A percentile compares a stretch with the other conserved stretches of the same genome.
Conservation (phyloP, 2,329 filamentous ascomycete species). For the Metarhizium sp. region DNA sequence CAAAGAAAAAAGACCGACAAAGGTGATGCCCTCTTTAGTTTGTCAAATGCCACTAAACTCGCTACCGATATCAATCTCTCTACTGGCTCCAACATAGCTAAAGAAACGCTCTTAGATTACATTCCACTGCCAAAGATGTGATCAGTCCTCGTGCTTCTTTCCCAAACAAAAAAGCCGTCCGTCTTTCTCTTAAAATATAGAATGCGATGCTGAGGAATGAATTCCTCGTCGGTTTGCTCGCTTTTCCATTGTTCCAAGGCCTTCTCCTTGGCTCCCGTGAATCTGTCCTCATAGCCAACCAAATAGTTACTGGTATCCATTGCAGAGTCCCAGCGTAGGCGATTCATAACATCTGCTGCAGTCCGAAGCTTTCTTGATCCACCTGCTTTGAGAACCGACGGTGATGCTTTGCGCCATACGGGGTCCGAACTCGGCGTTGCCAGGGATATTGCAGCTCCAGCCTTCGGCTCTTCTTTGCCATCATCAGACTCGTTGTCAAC, state of each 20-base stretch:
- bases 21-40: too few relatives aligned
- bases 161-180: slow-evolving; percentile 46
- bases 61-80: too few relatives aligned
- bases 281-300: slow-evolving; percentile 54
- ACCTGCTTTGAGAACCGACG: slow-evolving; percentile 14
- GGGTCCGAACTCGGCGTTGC: background rate
- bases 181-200: slow-evolving; percentile 48
- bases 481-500: slow-evolving; percentile 23
- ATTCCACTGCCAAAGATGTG: slow-evolving; percentile 44
- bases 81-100: too few relatives aligned
- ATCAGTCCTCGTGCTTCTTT: slow-evolving; percentile 42
- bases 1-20: too few relatives aligned
- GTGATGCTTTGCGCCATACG: background rate
- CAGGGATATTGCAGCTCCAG: background rate
- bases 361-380: slow-evolving; percentile 39
- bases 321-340: slow-evolving; percentile 49
- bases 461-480: slow-evolving; percentile 11
- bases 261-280: slow-evolving; percentile 44
- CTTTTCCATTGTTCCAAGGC: slow-evolving; percentile 47
- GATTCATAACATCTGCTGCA: slow-evolving; percentile 48
- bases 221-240: slow-evolving; percentile 56
- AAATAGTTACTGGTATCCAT: slow-evolving; percentile 44
- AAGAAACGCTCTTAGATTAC: background rate
- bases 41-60: too few relatives aligned
- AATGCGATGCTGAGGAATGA: slow-evolving; percentile 56